These are phyloP conservation scores for Inonotus obliquus DNA, from an alignment of 1,284 basidiomycete species.

Conservation along the genomic window DNA sequence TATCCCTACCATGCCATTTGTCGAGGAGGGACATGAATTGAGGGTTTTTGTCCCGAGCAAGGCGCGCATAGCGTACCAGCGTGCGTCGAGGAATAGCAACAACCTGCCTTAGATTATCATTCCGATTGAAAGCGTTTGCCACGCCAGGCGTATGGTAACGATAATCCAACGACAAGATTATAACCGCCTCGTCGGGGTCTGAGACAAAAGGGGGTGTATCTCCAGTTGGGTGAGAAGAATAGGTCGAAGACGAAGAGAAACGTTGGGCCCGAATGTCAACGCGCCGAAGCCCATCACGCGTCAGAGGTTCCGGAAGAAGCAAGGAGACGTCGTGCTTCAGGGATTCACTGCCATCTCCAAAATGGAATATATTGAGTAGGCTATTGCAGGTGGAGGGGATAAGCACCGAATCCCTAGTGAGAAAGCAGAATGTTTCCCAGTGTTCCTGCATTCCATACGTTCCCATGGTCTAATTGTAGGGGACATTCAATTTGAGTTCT, in stretches of 20 bases:
- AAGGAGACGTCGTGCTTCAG: constrained; percentile 7
- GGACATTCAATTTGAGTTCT: not conserved
- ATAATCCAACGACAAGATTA: not conserved
- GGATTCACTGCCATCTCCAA: constrained; percentile 7
- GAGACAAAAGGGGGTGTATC: constrained; percentile 4
- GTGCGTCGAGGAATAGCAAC: not conserved
- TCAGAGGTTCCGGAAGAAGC: constrained; percentile 3
- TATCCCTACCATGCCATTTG: not conserved
- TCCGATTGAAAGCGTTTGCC: not conserved
- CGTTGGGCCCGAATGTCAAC: not conserved
- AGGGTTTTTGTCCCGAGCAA: not conserved
- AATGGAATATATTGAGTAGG: constrained; percentile 10
- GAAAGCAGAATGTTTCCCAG: constrained; percentile 17
- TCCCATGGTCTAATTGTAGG: not conserved
- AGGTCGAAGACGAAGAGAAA: not conserved
- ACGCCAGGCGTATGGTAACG: not conserved
- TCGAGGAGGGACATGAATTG: not conserved
- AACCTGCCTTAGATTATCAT: not conserved
- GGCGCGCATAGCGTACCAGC: not conserved
- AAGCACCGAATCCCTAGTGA: constrained; percentile 12
- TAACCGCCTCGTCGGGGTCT: constrained; percentile 4
- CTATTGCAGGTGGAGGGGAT: constrained; percentile 9
- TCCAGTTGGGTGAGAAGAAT: not conserved
- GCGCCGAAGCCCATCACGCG: not conserved
- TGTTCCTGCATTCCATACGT: not conserved